These are phyloP conservation scores for Paramecium bursaria DNA, from an alignment of 73 alveolate species.

Conservation along the genomic window DNA sequence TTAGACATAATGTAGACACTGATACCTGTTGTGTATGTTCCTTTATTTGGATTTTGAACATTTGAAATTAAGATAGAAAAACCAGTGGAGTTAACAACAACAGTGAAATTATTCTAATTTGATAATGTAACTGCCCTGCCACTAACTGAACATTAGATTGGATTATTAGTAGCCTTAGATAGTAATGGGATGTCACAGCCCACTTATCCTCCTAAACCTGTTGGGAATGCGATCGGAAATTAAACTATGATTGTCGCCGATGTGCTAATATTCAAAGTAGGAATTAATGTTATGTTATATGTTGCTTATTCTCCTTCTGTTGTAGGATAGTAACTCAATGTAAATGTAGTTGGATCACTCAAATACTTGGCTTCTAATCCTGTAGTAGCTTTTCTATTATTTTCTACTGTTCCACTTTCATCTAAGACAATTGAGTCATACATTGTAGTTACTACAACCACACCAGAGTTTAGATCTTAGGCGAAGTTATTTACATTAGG, in stretches of 20 bases:
- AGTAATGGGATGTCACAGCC: constrained; percentile 50
- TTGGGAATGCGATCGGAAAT: constrained; percentile 52
- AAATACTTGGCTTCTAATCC: constrained; percentile 51
- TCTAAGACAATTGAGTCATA: constrained; percentile 63
- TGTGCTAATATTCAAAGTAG: not conserved
- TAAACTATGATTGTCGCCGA: constrained; percentile 54
- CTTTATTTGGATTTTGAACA: constrained; percentile 40
- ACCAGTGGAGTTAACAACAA: constrained; percentile 23
- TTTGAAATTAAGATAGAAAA: constrained; percentile 20
- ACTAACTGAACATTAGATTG: constrained; percentile 48
- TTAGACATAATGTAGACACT: constrained; percentile 59
- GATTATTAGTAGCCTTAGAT: constrained; percentile 58
- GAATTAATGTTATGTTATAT: constrained; percentile 20
- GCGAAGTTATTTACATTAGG: constrained; percentile 57
- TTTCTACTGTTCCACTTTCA: constrained; percentile 67
- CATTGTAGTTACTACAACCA: constrained; percentile 31
- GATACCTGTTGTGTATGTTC: not conserved
- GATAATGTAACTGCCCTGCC: constrained; percentile 45
- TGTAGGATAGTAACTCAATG: constrained; percentile 17
- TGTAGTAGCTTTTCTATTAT: constrained; percentile 64
- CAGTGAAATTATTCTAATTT: constrained; percentile 47
- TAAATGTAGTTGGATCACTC: not conserved
- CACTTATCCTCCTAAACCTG: constrained; percentile 60
- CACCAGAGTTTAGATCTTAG: constrained; percentile 64
- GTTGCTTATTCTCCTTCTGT: constrained; percentile 66